These are phyloP conservation scores for Amanita brunnescens DNA, from an alignment of 768 basidiomycete species.

Conservation along the genomic window DNA sequence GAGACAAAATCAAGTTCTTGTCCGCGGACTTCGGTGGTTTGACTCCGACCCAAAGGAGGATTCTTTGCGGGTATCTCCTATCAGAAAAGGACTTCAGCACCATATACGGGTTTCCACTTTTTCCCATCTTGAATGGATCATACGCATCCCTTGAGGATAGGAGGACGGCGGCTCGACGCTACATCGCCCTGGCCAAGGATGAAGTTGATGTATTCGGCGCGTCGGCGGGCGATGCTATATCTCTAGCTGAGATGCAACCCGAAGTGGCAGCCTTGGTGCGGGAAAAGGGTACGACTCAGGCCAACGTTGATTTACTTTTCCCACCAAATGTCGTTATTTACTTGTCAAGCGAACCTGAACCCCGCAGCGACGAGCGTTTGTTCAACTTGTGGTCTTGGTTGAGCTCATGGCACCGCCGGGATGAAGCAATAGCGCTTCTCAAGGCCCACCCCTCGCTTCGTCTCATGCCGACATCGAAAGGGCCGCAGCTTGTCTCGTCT, in stretches of 20 bases:
- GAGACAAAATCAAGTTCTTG: conserved; percentile 21
- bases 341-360: conserved; percentile 12
- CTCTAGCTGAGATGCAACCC: conserved; percentile 19
- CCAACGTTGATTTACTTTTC: conserved; percentile 25
- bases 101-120: conserved; percentile 28
- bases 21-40: conserved; percentile 6
- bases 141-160: neutral
- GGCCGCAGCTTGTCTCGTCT: conserved; percentile 16
- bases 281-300: conserved; percentile 12
- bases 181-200: conserved; percentile 20
- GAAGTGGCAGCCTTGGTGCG: conserved; percentile 17
- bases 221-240: conserved; percentile 16
- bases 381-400: conserved; percentile 37
- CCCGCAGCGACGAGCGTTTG: conserved; percentile 23
- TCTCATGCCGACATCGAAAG: conserved; percentile 26
- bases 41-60: conserved; percentile 2
- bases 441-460: conserved; percentile 8
- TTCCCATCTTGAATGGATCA: conserved; percentile 19
- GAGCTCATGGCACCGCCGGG: conserved; percentile 14
- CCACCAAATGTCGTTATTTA: conserved; percentile 17
- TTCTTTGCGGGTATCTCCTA: conserved; percentile 27
- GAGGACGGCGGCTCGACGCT: neutral
- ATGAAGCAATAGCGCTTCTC: neutral
- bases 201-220: conserved; percentile 21
- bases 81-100: conserved; percentile 22